Conservation (phyloP, 331 rosid genomes). For the Arachis monticola region DNA sequence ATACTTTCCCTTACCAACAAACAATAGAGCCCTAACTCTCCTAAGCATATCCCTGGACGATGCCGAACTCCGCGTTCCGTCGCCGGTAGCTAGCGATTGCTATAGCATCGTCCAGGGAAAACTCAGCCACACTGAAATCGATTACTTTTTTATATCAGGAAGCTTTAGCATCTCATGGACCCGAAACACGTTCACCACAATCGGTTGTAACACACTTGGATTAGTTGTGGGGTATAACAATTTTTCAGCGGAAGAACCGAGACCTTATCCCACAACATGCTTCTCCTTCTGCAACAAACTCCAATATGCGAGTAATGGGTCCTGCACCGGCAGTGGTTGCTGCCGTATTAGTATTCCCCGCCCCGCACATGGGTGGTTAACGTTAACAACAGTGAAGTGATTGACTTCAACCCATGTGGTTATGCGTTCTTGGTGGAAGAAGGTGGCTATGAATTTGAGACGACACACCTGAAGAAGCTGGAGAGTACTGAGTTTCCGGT, state of each 20-base stretch:
- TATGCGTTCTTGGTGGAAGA: neutral
- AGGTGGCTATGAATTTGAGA: neutral
- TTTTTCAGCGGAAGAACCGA: neutral
- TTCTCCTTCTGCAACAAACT: neutral
- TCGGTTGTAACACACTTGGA: constrained; percentile 7
- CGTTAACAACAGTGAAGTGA: neutral
- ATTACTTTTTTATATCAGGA: neutral
- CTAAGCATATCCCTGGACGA: neutral
- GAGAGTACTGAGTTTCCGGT: neutral
- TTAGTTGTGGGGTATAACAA: neutral
- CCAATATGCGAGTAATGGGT: neutral
- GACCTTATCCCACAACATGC: neutral
- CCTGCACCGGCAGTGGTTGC: neutral
- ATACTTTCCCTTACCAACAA: neutral
- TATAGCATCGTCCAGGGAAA: neutral
- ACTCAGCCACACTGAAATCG: neutral
- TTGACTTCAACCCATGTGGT: neutral
- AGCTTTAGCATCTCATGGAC: neutral
- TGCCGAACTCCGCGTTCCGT: neutral
- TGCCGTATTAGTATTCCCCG: neutral
- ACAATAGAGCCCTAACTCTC: neutral
- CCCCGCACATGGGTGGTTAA: neutral
- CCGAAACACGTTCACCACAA: neutral
- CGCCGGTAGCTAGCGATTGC: neutral
- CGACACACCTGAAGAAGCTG: neutral